phyloP scores from a whole-genome alignment of 164 flowering plant species.

The Hamamelis virginiana region DNA sequence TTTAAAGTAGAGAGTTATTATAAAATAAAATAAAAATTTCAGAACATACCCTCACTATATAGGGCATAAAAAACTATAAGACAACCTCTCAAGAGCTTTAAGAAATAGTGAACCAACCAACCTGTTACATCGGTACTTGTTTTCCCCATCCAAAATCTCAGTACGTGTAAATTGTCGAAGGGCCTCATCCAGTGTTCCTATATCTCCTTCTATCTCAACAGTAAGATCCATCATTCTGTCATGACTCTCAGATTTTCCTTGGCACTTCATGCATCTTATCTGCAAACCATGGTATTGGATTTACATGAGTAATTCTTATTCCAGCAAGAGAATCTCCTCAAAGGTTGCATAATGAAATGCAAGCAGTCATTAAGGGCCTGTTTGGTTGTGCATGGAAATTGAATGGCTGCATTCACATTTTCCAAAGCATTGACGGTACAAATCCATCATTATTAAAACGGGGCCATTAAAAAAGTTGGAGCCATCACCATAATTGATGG shows the following conservation, averaged over 20 bases:
- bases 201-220: conserved; percentile 84
- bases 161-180: conserved; percentile 63
- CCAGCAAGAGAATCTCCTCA: no score
- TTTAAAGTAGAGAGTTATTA: not conserved
- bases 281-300: conserved; percentile 23
- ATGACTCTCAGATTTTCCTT: conserved; percentile 63
- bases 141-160: conserved; percentile 89
- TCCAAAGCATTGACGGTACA: no score
- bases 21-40: not conserved
- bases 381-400: no score
- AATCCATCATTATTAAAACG: no score
- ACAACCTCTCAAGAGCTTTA: not conserved
- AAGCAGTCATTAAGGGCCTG: not conserved
- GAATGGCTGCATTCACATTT: no score
- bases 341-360: not conserved
- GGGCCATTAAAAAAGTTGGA: no score
- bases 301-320: not conserved
- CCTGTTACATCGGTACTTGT: conserved; percentile 89
- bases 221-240: conserved; percentile 96
- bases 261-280: conserved; percentile 88
- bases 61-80: not conserved
- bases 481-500: no score
- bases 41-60: not conserved
- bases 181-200: conserved; percentile 83
- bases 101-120: conserved; percentile 18